These are phyloP conservation scores for Phyllosticta citrichinensis DNA, from an alignment of 2,329 filamentous ascomycete genomes.

Conservation along the genomic window DNA sequence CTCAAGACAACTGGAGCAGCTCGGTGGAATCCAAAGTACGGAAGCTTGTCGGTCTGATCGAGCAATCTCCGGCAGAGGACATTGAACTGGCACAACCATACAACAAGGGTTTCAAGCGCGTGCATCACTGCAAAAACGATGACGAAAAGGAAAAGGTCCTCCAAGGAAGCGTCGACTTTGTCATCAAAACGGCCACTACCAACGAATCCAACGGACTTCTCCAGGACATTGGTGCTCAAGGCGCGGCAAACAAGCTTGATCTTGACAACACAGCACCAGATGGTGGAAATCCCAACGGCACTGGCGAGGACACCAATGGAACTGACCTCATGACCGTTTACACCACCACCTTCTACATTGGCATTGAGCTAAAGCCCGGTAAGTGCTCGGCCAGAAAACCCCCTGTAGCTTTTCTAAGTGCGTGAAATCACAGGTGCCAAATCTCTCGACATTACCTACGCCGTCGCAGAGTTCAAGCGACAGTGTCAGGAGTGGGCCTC, in stretches of 20 bases:
- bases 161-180: slow-evolving; percentile 51
- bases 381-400: slow-evolving; percentile 27
- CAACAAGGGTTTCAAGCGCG: slow-evolving; percentile 82
- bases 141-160: slow-evolving; percentile 53
- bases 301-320: slow-evolving; percentile 29
- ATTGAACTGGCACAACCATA: slow-evolving; percentile 83
- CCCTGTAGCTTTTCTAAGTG: slow-evolving; percentile 25
- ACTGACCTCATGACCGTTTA: slow-evolving; percentile 50
- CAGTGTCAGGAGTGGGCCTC: slow-evolving; percentile 66
- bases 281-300: slow-evolving; percentile 30
- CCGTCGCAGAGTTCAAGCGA: slow-evolving; percentile 80
- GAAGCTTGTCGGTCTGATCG: slow-evolving; percentile 71
- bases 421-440: slow-evolving; percentile 44
- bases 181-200: slow-evolving; percentile 35
- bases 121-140: slow-evolving; percentile 57
- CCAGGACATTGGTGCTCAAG: slow-evolving; percentile 39
- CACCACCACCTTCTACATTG: slow-evolving; percentile 91
- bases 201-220: slow-evolving; percentile 40
- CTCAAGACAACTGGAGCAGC: slow-evolving; percentile 79
- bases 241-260: slow-evolving; percentile 24
- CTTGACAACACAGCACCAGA: slow-evolving; percentile 26
- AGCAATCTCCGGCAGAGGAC: slow-evolving; percentile 57
- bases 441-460: slow-evolving; percentile 66
- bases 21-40: slow-evolving; percentile 90
- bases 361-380: slow-evolving; percentile 70